Percentiles rank a stretch among this genome's conserved stretches.
Evolutionary conservation across 2,329 filamentous ascomycete genomes (phyloP).

Genomic region (Raffaelea arxii): DNA sequence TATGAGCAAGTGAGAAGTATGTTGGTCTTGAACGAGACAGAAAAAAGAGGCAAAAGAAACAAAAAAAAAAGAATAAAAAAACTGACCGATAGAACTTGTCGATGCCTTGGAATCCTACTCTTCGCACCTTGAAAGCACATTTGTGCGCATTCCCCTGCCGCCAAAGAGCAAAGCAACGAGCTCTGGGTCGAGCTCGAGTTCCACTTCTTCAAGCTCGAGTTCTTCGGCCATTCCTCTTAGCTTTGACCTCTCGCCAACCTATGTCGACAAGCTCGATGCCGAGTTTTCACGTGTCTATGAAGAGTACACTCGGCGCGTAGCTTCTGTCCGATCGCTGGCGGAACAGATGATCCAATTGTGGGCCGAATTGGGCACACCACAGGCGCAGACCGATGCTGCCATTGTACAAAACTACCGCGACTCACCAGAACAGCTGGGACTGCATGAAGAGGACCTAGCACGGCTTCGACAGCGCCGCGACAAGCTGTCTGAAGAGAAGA

Average conservation of each 20-base stretch:
- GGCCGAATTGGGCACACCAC: slow-evolving; percentile 90
- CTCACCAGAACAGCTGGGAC: slow-evolving; percentile 82
- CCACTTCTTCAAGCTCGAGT: no score
- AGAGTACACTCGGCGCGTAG: slow-evolving; percentile 80
- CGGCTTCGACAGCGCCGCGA: slow-evolving; percentile 67
- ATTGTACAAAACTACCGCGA: slow-evolving; percentile 89
- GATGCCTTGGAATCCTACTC: slow-evolving; percentile 93
- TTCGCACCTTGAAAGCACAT: slow-evolving; percentile 83
- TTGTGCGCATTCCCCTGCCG: slow-evolving; percentile 76
- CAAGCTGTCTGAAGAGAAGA: slow-evolving; percentile 81
- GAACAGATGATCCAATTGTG: slow-evolving; percentile 90
- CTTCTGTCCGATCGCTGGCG: slow-evolving; percentile 61
- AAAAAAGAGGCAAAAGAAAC: not conserved
- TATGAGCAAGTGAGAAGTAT: slow-evolving; percentile 92
- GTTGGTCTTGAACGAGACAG: slow-evolving; percentile 17
- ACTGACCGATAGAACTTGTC: slow-evolving; percentile 59
- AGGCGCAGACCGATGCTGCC: slow-evolving; percentile 77
- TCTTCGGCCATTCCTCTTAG: slow-evolving; percentile 64
- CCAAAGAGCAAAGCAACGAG: no score
- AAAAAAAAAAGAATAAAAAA: not conserved
- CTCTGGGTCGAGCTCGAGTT: no score
- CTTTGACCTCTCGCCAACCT: slow-evolving; percentile 87
- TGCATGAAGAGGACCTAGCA: slow-evolving; percentile 77
- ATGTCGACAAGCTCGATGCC: slow-evolving; percentile 74
- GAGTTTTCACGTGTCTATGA: slow-evolving; percentile 95